Base-by-base conservation (phyloP, 805 yeast species). In the Ogataea wickerhamii region DNA sequence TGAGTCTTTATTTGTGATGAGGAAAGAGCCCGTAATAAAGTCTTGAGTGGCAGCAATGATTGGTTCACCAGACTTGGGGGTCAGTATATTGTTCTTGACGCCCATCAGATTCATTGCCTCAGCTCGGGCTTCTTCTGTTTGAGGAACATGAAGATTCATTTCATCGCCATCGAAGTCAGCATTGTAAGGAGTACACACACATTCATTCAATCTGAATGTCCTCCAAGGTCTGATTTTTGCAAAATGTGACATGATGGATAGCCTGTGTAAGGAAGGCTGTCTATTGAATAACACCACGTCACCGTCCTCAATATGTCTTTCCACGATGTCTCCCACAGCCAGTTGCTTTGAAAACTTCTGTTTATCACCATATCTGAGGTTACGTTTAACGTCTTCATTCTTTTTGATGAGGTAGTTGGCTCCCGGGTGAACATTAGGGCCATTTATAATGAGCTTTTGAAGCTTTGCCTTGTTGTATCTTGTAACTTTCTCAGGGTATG, bases 131-230 rank as follows among this genome's bases (percentile, higher is more conserved):
- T 93, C 98, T 65, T 93, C 98, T 1, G 98, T 93, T 63, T 93
- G 99, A 2, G 98, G 98, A 32, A 93, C 98, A 60, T 93, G 98
- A 57, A 93, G 71, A 63, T 93, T 93, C 98, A 93, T 93, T 64
- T 93, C 98, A 66, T 93, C 98, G 66, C 98, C 98, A 64, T 93
- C 98, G 60, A 93, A 93, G 75, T 93, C 99, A 27, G 99, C 99
- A 62, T 94, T 94, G 66, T 93, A 93, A 2, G 98, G 98, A 0
- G 98, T 93, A 68, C 98, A 93, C 7, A 93, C 99, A 82, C 98
- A 93, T 64, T 93, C 98, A 60, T 93, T 93, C 51, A 93, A 73
- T 51, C 99, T 73, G 68, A 93, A 87, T 2, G 99, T 93, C 67
- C 98, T 76, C 98, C 98, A 93, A 0, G 98, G 98, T 56, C 95